Evolutionary conservation across 2,329 filamentous ascomycete species (phyloP).

Genomic region (Penicillium sp.): DNA sequence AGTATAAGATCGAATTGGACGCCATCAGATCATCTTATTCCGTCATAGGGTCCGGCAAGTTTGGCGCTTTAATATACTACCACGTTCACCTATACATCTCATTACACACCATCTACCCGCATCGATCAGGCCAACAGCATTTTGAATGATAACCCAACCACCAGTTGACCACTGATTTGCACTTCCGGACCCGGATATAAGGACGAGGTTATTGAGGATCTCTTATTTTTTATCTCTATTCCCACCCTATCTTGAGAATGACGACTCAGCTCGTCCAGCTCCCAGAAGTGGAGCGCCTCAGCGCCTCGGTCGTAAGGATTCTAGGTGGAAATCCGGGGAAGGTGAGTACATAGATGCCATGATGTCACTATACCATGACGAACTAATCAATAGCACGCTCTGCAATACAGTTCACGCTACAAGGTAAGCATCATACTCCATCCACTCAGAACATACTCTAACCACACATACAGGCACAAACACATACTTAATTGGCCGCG

Average conservation of each 20-base stretch:
- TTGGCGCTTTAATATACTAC: neutral
- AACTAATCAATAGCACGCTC: conserved; percentile 6
- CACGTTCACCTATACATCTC: neutral
- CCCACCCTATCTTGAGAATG: conserved; percentile 38
- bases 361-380: neutral
- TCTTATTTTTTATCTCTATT: neutral
- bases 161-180: neutral
- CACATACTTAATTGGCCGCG: conserved; percentile 81
- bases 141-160: conserved; percentile 1
- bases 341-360: conserved; percentile 34
- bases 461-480: conserved; percentile 58
- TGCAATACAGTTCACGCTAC: conserved; percentile 46
- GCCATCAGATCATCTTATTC: neutral
- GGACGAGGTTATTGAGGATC: too few species aligned
- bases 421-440: conserved; percentile 36
- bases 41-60: neutral
- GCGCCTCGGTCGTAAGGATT: conserved; percentile 69
- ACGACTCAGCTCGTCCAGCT: conserved; percentile 55
- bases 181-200: neutral
- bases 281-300: conserved; percentile 67
- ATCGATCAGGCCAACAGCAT: neutral
- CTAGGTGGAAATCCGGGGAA: conserved; percentile 86
- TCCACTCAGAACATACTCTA: neutral
- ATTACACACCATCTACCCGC: neutral
- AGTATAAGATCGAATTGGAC: neutral